Percentiles rank a stretch among this genome's conserved stretches.
Conservation (phyloP, 768 basidiomycete species). For the Leccinum pellstonianum region DNA sequence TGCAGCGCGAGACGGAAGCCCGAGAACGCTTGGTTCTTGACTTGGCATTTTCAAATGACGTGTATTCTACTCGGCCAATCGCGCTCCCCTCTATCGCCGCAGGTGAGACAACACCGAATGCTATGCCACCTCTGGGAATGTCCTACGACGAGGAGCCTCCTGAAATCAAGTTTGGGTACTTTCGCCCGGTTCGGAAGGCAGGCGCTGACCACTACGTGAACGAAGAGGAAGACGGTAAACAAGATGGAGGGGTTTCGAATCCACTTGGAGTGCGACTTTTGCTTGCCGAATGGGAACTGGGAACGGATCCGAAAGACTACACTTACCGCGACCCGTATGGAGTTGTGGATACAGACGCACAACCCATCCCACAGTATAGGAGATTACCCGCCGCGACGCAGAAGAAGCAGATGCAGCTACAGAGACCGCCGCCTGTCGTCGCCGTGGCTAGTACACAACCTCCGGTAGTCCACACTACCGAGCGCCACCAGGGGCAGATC, state of each 20-base stretch:
- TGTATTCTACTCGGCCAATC: constrained; percentile 51
- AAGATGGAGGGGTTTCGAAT: constrained; percentile 27
- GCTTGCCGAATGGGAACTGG: constrained; percentile 66
- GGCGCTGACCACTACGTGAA: constrained; percentile 30
- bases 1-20: constrained; percentile 51
- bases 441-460: constrained; percentile 25
- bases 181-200: constrained; percentile 47
- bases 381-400: constrained; percentile 16
- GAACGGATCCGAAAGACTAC: constrained; percentile 49
- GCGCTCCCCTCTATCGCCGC: constrained; percentile 9
- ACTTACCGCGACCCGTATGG: constrained; percentile 57
- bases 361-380: constrained; percentile 16
- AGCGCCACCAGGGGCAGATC: constrained; percentile 10
- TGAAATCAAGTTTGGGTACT: constrained; percentile 58
- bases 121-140: constrained; percentile 34
- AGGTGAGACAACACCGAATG: constrained; percentile 10
- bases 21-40: constrained; percentile 64
- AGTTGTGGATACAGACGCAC: constrained; percentile 22
- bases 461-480: constrained; percentile 11
- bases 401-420: constrained; percentile 22
- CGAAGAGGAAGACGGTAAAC: constrained; percentile 15
- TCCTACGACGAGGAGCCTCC: constrained; percentile 57
- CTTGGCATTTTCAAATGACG: constrained; percentile 54
- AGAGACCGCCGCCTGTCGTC: constrained; percentile 42
- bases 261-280: constrained; percentile 61